Conservation (phyloP, 2,329 filamentous ascomycete species). For the Fusarium siculi region DNA sequence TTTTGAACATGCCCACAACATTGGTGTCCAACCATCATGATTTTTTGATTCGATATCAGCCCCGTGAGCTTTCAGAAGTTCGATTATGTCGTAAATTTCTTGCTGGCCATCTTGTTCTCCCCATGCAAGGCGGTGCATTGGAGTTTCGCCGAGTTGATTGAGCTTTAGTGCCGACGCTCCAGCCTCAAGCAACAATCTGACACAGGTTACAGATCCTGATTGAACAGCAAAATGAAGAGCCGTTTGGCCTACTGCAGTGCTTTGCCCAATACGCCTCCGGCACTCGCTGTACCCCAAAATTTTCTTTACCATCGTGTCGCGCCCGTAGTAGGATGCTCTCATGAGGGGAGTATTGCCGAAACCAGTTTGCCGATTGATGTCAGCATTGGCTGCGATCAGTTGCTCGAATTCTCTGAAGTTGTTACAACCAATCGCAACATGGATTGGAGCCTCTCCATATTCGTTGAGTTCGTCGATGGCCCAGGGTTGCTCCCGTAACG, state of each 20-base stretch:
- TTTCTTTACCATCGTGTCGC: accelerated
- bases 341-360: accelerated
- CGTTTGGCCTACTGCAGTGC: too few relatives aligned
- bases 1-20: accelerated
- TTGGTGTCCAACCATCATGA: accelerated
- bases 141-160: too few relatives aligned
- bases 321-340: accelerated
- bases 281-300: neutral
- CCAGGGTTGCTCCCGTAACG: slow-evolving; percentile 8
- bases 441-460: accelerated
- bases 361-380: neutral
- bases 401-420: neutral
- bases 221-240: accelerated
- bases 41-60: neutral
- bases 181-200: slow-evolving; percentile 15
- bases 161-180: slow-evolving; percentile 3
- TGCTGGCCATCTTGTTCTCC: accelerated
- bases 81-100: accelerated
- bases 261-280: too few relatives aligned
- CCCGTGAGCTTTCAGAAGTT: neutral
- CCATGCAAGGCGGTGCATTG: neutral
- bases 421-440: accelerated
- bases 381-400: neutral
- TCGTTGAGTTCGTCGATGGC: neutral
- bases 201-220: accelerated